phyloP scores from a whole-genome alignment of 1,139 yeast species.

The Wickerhamomyces sp. region DNA sequence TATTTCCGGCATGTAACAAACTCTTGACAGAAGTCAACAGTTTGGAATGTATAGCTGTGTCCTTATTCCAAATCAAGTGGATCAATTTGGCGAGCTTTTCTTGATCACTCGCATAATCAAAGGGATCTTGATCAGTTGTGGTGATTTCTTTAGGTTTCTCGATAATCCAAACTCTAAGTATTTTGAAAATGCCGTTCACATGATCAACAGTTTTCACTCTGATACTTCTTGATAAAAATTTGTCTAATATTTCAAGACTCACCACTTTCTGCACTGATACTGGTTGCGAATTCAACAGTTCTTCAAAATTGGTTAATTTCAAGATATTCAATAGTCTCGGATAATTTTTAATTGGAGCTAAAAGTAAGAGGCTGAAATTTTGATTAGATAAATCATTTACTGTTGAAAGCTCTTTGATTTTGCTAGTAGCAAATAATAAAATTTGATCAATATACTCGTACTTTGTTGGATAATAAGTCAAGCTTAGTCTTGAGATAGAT shows the following conservation, averaged over 20 bases:
- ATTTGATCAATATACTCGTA: constrained; percentile 58
- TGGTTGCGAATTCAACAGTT: constrained; percentile 23
- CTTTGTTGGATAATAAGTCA: constrained; percentile 63
- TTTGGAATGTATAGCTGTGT: constrained; percentile 49
- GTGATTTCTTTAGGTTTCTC: constrained; percentile 8
- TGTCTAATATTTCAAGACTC: constrained; percentile 22
- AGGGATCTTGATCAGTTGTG: constrained; percentile 14
- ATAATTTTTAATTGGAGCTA: constrained; percentile 47
- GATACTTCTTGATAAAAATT: constrained; percentile 17
- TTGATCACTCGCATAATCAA: constrained; percentile 37
- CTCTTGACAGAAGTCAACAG: constrained; percentile 56
- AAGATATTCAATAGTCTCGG: constrained; percentile 19
- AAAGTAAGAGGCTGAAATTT: constrained; percentile 51
- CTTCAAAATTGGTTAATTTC: constrained; percentile 12
- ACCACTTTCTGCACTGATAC: constrained; percentile 20
- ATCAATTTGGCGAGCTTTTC: constrained; percentile 69
- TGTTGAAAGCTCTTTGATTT: constrained; percentile 31
- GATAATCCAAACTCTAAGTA: constrained; percentile 18
- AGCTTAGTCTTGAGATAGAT: constrained; percentile 58
- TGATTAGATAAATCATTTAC: constrained; percentile 28
- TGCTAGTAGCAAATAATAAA: constrained; percentile 53
- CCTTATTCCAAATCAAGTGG: constrained; percentile 50
- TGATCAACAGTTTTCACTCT: constrained; percentile 21
- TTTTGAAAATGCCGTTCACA: constrained; percentile 22
- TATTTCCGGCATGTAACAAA: constrained; percentile 51